Base-by-base conservation (phyloP, 2,329 filamentous ascomycete species). In the Aspergillus sp. region DNA sequence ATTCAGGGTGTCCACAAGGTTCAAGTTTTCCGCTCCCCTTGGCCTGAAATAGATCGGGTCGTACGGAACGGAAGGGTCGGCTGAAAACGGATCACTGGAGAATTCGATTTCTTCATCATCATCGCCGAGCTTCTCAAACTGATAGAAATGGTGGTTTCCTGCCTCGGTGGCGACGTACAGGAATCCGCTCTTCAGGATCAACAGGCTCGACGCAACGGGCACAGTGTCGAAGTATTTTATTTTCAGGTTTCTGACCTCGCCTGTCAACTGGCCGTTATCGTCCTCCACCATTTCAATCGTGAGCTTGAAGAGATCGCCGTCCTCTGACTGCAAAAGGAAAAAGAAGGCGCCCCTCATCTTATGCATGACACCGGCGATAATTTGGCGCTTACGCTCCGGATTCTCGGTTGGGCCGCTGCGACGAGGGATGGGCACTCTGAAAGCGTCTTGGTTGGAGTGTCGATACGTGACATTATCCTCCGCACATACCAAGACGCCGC, bases 181-280 rank as follows among this genome's bases (percentile, higher is more conserved):
- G 53, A 94, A 98, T 16, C 91, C 93, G 44, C 86, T 94, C 63
- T 94, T 94, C 45, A 98, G 63, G 45, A 98, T 94, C 56, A 86
- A 86, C 27, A 99, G 72, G 52, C 76, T 93, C 0, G 83, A 80
- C 1, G 88, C 86, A 24, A 93, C 71, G 0, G 93, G 89, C 3
- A 95, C 82, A 0, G 91, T 98, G 51, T 98, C 91, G 49, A 96
- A 98, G 60, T 96, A 98, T 58, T 95, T 95, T 62, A 99, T 84
- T 58, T 86, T 91, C 36, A 98, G 67, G 37, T 79, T 73, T 48
- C 75, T 75, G 2, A 96, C 88, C 52, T 91, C 84, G 17, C 82
- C 82, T 1, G 83, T 89, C 1, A 80, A 69, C 38, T 85, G 79
- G 8, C 82, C 85, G 29, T 82, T 75, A 1, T 80, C 55, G 47